Percentiles rank a stretch among this genome's conserved stretches.
phyloP scores from a whole-genome alignment of 1,139 yeast genomes.

The Candida sp. region DNA sequence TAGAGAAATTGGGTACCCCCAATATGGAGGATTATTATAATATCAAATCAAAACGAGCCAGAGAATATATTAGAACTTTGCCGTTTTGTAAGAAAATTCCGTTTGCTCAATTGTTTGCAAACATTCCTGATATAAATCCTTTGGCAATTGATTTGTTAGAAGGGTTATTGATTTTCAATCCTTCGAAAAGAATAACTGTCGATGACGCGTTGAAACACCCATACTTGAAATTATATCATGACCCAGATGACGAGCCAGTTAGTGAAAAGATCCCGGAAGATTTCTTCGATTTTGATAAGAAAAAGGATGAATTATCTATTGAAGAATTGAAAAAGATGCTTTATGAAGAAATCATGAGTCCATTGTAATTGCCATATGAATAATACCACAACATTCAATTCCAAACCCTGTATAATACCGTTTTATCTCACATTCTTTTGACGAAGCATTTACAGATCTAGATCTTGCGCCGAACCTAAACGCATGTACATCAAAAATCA shows the following conservation, averaged over 20 bases:
- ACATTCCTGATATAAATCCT: constrained; percentile 37
- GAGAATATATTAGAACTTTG: constrained; percentile 55
- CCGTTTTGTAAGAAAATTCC: constrained; percentile 51
- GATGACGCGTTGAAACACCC: constrained; percentile 66
- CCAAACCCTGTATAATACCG: too few species aligned
- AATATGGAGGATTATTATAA: constrained; percentile 50
- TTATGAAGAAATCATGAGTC: constrained; percentile 52
- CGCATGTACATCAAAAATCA: too few species aligned
- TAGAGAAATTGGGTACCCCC: constrained; percentile 67
- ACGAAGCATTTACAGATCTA: too few species aligned
- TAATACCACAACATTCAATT: too few species aligned
- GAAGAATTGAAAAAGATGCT: constrained; percentile 50
- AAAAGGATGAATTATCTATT: constrained; percentile 46
- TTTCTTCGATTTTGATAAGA: constrained; percentile 62
- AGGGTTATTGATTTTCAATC: constrained; percentile 60
- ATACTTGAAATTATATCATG: constrained; percentile 62
- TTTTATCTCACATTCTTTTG: too few species aligned
- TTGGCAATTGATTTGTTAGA: constrained; percentile 60
- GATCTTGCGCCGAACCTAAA: too few species aligned
- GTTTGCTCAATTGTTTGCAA: constrained; percentile 40
- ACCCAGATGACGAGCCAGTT: constrained; percentile 68
- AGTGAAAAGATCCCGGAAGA: constrained; percentile 55
- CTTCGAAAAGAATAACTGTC: constrained; percentile 60
- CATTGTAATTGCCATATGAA: constrained; percentile 21
- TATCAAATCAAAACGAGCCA: constrained; percentile 60